A percentile compares a stretch with the other conserved stretches of the same genome.
phyloP scores from a whole-genome alignment of 2,329 filamentous ascomycete genomes.

The Paecilomyces sp. region DNA sequence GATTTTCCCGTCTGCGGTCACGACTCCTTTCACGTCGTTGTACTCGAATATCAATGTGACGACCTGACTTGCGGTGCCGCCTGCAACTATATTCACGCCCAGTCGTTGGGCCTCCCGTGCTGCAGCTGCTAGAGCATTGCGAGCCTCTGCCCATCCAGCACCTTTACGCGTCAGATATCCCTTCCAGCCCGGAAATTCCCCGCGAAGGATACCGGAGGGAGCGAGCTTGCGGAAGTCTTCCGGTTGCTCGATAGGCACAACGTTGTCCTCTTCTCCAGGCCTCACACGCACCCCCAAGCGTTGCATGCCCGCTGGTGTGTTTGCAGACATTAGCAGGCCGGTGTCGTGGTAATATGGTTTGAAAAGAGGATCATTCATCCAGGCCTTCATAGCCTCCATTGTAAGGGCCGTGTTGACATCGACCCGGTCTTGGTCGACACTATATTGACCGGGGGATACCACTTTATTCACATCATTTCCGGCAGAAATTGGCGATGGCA shows the following conservation, averaged over 20 bases:
- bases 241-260: background rate
- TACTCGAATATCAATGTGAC: slow-evolving; percentile 26
- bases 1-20: slow-evolving; percentile 28
- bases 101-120: slow-evolving; percentile 37
- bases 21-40: slow-evolving; percentile 32
- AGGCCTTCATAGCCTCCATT: slow-evolving; percentile 23
- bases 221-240: slow-evolving; percentile 41
- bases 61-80: slow-evolving; percentile 29
- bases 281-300: background rate
- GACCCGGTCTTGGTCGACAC: background rate
- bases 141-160: slow-evolving; percentile 48
- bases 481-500: slow-evolving; percentile 37
- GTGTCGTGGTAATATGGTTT: slow-evolving; percentile 34
- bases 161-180: slow-evolving; percentile 36
- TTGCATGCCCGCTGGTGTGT: background rate
- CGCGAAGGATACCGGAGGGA: slow-evolving; percentile 42
- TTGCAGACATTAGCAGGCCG: slow-evolving; percentile 28
- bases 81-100: slow-evolving; percentile 42
- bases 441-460: slow-evolving; percentile 4
- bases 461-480: slow-evolving; percentile 41
- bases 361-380: slow-evolving; percentile 35
- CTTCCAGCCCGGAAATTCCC: slow-evolving; percentile 34
- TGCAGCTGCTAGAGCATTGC: slow-evolving; percentile 39
- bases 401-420: background rate
- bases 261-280: background rate